Evolutionary conservation across 345 rosid genomes (phyloP).

Genomic region (Dipteronia dyeriana): DNA sequence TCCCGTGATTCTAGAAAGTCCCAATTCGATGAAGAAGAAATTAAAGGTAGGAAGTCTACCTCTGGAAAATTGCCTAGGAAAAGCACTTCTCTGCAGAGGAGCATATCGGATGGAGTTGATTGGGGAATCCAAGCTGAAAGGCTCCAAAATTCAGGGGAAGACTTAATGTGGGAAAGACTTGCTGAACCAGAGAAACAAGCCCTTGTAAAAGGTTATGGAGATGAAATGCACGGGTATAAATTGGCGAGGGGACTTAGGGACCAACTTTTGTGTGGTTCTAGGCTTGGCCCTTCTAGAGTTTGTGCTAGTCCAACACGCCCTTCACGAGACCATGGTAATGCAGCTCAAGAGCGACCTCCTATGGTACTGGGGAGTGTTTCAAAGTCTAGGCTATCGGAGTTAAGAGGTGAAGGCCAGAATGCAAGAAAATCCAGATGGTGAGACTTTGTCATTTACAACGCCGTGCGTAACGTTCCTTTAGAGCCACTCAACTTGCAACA

Average conservation of each 20-base stretch:
- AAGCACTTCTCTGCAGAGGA: conserved; percentile 68
- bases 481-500: not conserved
- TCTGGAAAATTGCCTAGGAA: conserved; percentile 54
- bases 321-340: conserved; percentile 31
- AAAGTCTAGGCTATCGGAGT: conserved; percentile 66
- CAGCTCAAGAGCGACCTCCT: conserved; percentile 60
- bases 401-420: conserved; percentile 47
- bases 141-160: conserved; percentile 46
- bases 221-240: conserved; percentile 70
- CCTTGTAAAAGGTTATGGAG: conserved; percentile 46
- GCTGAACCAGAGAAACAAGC: conserved; percentile 45
- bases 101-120: conserved; percentile 83
- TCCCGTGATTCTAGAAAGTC: conserved; percentile 36
- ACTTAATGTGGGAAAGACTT: conserved; percentile 60
- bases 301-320: conserved; percentile 53
- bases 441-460: conserved; percentile 12
- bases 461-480: not conserved
- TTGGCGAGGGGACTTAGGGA: conserved; percentile 65
- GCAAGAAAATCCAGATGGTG: conserved; percentile 69
- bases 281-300: conserved; percentile 46
- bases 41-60: conserved; percentile 64
- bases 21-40: conserved; percentile 46
- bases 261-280: conserved; percentile 53
- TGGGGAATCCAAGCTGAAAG: conserved; percentile 60
- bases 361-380: conserved; percentile 45